Conservation (phyloP, 371 early-diverging fungal genomes). For the Zancudomyces culisetae region DNA sequence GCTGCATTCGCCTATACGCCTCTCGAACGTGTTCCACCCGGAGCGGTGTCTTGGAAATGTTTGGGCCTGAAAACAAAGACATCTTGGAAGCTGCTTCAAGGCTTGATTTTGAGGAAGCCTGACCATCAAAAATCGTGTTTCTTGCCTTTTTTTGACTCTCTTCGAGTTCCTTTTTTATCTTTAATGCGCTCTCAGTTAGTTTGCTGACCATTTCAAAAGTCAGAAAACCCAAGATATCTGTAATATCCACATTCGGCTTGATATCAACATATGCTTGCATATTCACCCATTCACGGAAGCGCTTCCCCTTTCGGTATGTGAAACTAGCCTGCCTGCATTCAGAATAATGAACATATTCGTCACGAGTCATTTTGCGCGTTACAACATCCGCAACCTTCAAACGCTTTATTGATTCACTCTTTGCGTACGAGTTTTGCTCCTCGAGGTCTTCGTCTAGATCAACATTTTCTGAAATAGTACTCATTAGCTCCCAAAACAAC, state of each 20-base stretch:
- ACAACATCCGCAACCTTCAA: constrained; percentile 62
- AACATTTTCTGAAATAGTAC: constrained; percentile 57
- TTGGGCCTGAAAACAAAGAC: constrained; percentile 57
- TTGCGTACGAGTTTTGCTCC: constrained; percentile 69
- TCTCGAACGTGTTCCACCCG: constrained; percentile 74
- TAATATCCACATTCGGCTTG: constrained; percentile 82
- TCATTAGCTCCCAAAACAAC: constrained; percentile 78
- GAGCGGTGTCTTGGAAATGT: constrained; percentile 58
- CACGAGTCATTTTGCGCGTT: constrained; percentile 89
- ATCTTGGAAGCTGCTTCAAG: constrained; percentile 15
- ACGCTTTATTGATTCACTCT: constrained; percentile 64
- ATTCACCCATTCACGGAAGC: constrained; percentile 90
- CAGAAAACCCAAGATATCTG: constrained; percentile 92
- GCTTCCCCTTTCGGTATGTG: constrained; percentile 80
- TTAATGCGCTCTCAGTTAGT: constrained; percentile 69
- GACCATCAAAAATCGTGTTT: not conserved
- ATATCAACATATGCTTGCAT: constrained; percentile 69
- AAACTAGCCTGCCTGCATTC: constrained; percentile 97
- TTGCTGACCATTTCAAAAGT: constrained; percentile 90
- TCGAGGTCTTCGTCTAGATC: constrained; percentile 84
- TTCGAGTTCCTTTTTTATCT: constrained; percentile 38
- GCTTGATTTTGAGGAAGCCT: not conserved
- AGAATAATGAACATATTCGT: constrained; percentile 95
- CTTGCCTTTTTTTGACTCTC: not conserved
- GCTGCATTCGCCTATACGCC: constrained; percentile 65